Percentiles rank a stretch among this genome's conserved stretches.
phyloP scores from a whole-genome alignment of 2,329 filamentous ascomycete genomes.

The Pseudocercospora cruenta region DNA sequence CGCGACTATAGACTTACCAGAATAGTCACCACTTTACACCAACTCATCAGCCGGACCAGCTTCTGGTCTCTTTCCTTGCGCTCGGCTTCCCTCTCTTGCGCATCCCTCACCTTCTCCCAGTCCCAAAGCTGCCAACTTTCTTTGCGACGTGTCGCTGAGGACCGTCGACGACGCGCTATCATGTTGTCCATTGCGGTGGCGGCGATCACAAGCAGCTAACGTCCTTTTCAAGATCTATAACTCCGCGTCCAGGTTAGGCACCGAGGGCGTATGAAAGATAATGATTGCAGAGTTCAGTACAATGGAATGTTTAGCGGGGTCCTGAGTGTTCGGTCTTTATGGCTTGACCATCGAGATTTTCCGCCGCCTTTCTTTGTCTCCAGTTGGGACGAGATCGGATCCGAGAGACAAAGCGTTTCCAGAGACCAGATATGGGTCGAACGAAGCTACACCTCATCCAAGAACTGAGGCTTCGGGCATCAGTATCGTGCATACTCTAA shows the following conservation, averaged over 20 bases:
- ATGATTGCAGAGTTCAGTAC: background rate
- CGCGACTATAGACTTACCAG: background rate
- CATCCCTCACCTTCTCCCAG: background rate
- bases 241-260: background rate
- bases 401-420: background rate
- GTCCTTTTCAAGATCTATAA: background rate
- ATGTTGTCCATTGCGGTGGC: background rate
- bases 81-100: background rate
- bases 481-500: too few species aligned
- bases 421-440: background rate
- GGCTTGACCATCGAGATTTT: background rate
- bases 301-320: background rate
- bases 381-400: background rate
- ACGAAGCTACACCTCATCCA: background rate
- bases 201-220: background rate
- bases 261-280: background rate
- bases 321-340: background rate
- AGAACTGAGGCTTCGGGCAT: background rate
- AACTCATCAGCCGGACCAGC: background rate
- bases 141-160: conserved; percentile 4
- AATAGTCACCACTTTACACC: background rate
- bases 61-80: background rate
- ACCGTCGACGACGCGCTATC: background rate
- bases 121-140: conserved; percentile 7
- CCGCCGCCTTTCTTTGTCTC: background rate